phyloP scores from a whole-genome alignment of 352 stramenopile species.

The Phytophthora pluvialis region DNA sequence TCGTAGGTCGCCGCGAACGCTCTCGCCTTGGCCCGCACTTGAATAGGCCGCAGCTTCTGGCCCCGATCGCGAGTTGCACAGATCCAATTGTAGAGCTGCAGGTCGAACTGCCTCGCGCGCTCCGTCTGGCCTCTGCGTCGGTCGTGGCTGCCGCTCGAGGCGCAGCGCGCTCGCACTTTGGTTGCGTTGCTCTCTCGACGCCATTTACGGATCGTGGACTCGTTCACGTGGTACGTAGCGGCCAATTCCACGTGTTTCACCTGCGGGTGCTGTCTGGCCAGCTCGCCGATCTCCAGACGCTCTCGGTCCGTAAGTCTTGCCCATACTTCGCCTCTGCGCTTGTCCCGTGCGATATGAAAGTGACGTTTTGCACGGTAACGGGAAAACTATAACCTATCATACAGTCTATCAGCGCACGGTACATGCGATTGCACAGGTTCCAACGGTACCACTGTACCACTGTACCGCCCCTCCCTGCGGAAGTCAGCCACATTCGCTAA shows the following conservation, averaged over 20 bases:
- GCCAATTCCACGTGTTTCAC: background rate
- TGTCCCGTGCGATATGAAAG: background rate
- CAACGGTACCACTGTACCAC: constrained; percentile 21
- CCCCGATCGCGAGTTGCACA: background rate
- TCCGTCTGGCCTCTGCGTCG: background rate
- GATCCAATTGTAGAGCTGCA: background rate
- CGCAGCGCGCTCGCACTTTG: too few relatives aligned
- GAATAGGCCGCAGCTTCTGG: background rate
- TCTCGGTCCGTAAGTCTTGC: background rate
- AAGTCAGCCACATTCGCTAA: constrained; percentile 20
- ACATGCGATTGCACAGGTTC: background rate
- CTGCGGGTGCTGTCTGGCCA: background rate
- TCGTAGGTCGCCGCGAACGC: background rate
- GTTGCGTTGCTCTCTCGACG: background rate
- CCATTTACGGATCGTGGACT: background rate
- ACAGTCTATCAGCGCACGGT: background rate
- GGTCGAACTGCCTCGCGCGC: background rate
- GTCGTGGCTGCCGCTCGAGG: background rate
- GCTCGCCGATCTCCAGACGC: background rate
- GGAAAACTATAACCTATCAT: background rate
- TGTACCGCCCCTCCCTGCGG: constrained; percentile 5
- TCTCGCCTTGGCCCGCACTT: background rate
- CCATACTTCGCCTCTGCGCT: too few relatives aligned
- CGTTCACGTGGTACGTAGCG: background rate
- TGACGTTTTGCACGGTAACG: background rate